Base-by-base conservation (phyloP, 2,329 filamentous ascomycete species). In the Diaporthe ilicicola region DNA sequence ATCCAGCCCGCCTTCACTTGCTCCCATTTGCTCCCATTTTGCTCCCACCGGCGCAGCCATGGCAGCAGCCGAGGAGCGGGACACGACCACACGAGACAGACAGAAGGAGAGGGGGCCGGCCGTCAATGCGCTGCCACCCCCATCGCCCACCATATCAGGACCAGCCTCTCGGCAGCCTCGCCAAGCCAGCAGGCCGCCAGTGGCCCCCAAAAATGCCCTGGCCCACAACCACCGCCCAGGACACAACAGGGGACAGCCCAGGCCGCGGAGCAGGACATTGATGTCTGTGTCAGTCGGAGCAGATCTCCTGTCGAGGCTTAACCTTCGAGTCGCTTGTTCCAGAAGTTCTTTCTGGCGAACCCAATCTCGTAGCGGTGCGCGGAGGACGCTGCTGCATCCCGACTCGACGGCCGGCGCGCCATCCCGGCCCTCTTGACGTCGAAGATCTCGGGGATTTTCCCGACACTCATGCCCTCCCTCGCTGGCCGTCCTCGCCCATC, bases 371-470 rank as follows among this genome's bases (percentile, higher is more conserved):
- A 56, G 50, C 51, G n/a, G 50, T 46, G 37, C 32, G 65, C 65
- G 29, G 53, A 59, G n/a, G n/a, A 48, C 53, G 22, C 54, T 48
- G 51, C 65, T 56, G 53, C n/a, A 55, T 59, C 65, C 53, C 42
- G 53, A 50, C 53, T 46, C 54, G 42, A 39, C 53, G 53, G 53
- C 65, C 65, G 27, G 29, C n/a, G 42, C 65, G 65, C 44, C 27
- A 68, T 37, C 27, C 24, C 42, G 50, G 53, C 22, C n/a, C 10
- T 37, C 34, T 56, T 29, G 65, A 56, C 42, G 29, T 56, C 65
- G 53, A 68, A 56, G 65, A 68, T 68, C 65, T 68, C 65, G 65
- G 65, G 54, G 65, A 68, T 68, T 68, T 68, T 48, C 53, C 65
- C 53, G 46, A 39, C 29, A 29, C 29, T 59, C 50, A 37, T 56